Conservation (phyloP, 345 rosid genomes). For the Eutrema japonicum region DNA sequence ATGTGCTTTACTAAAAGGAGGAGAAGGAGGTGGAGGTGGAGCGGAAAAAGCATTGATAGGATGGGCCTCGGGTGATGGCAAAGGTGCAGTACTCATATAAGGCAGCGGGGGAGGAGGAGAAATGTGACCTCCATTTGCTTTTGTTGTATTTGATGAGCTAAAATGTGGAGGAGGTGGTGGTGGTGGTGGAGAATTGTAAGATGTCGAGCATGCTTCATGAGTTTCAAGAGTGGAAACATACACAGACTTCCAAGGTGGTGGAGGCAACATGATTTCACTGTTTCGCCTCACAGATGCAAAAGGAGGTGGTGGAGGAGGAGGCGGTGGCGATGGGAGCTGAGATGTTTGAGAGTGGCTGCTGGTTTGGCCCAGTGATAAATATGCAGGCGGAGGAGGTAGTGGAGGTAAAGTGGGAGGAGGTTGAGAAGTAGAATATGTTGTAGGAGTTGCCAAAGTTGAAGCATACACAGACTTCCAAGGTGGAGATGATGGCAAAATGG, state of each 20-base stretch:
- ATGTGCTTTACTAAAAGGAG: slow-evolving; percentile 19
- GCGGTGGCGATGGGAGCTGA: slow-evolving; percentile 44
- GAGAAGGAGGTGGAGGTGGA: slow-evolving; percentile 40
- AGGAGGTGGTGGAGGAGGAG: slow-evolving; percentile 58
- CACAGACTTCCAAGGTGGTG: slow-evolving; percentile 66
- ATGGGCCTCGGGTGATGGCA: slow-evolving; percentile 37
- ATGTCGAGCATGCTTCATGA: slow-evolving; percentile 27
- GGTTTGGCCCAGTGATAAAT: slow-evolving; percentile 38
- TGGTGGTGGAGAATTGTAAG: slow-evolving; percentile 38
- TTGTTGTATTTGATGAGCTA: slow-evolving; percentile 32
- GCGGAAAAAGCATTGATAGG: slow-evolving; percentile 21
- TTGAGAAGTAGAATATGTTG: slow-evolving; percentile 32
- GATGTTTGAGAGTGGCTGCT: slow-evolving; percentile 37
- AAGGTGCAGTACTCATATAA: slow-evolving; percentile 33
- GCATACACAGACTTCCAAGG: slow-evolving; percentile 47
- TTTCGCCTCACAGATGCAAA: slow-evolving; percentile 42
- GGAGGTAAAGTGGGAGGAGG: slow-evolving; percentile 36
- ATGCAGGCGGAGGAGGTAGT: slow-evolving; percentile 40
- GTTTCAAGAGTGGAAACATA: slow-evolving; percentile 39
- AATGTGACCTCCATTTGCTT: slow-evolving; percentile 33
- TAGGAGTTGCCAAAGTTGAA: slow-evolving; percentile 37
- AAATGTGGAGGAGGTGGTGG: slow-evolving; percentile 43
- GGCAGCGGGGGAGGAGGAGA: slow-evolving; percentile 35
- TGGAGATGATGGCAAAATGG: slow-evolving; percentile 33
- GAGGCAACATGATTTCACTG: slow-evolving; percentile 48